Evolutionary conservation across 139 green algal genomes (phyloP).

Genomic region (Pleodorina starrii): DNA sequence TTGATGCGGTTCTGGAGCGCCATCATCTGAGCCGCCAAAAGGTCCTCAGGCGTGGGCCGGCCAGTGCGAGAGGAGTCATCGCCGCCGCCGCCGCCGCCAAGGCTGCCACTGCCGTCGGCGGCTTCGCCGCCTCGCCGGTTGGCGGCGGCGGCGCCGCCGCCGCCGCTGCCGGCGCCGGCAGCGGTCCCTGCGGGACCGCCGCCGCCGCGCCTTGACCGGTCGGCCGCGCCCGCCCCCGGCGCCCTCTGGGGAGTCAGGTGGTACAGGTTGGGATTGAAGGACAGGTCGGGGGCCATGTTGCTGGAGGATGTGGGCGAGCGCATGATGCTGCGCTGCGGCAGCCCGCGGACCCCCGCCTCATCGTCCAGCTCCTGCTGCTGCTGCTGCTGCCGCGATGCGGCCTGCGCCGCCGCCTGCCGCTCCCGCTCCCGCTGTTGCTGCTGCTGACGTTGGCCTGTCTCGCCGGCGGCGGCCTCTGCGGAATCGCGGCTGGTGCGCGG

Average conservation of each 20-base stretch:
- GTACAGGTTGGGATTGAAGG: slow-evolving; percentile 27
- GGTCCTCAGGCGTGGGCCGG: neutral
- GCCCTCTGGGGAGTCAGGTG: neutral
- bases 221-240: too few species aligned
- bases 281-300: slow-evolving; percentile 7
- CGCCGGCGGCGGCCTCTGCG: neutral
- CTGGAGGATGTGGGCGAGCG: slow-evolving; percentile 6
- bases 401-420: neutral
- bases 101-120: too few species aligned
- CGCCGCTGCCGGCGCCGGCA: neutral
- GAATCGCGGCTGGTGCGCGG: neutral
- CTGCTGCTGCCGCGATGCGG: neutral
- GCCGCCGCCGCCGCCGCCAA: too few species aligned
- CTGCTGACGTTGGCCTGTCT: neutral
- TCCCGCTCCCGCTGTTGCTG: neutral
- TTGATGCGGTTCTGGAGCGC: slow-evolving; percentile 44
- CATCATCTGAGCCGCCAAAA: slow-evolving; percentile 40
- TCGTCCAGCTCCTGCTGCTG: neutral
- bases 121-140: neutral
- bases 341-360: neutral
- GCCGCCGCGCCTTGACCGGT: neutral
- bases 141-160: neutral
- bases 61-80: neutral
- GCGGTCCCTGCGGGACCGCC: neutral
- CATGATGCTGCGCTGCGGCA: neutral